Evolutionary conservation across 2,329 filamentous ascomycete species (phyloP).

Genomic region (Fusarium odoratissimum): DNA sequence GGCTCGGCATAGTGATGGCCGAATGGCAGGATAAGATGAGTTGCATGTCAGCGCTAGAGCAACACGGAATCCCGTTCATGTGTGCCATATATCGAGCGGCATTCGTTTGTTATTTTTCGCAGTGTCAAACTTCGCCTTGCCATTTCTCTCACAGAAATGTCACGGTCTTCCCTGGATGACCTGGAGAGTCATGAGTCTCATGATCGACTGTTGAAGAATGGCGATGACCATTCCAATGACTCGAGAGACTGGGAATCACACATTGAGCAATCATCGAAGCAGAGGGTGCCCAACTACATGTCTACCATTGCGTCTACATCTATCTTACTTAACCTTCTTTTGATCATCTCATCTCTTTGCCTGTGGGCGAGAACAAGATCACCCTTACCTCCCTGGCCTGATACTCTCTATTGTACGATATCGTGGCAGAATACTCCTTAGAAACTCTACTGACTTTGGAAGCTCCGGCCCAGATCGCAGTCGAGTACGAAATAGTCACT

Average conservation of each 20-base stretch:
- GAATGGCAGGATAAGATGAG: background rate
- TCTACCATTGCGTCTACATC: background rate
- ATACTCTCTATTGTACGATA: background rate
- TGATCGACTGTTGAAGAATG: background rate
- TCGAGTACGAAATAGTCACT: background rate
- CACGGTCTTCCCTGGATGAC: background rate
- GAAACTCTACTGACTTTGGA: background rate
- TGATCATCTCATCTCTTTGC: background rate
- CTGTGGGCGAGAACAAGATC: background rate
- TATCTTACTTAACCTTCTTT: background rate
- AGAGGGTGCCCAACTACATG: background rate
- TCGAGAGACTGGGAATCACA: background rate
- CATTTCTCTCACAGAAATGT: background rate
- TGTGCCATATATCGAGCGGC: background rate
- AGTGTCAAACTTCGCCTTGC: rapidly evolving
- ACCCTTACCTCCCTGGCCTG: slow-evolving; percentile 1
- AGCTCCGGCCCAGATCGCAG: background rate
- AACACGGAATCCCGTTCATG: background rate
- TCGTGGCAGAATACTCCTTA: rapidly evolving
- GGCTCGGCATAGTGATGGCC: background rate
- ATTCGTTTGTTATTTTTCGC: background rate
- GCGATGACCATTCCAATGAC: background rate
- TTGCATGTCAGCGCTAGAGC: background rate
- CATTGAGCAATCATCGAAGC: rapidly evolving
- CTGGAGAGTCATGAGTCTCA: background rate